Evolutionary conservation across 2,329 filamentous ascomycete genomes (phyloP).

Genomic region (Coniochaeta pulveracea): DNA sequence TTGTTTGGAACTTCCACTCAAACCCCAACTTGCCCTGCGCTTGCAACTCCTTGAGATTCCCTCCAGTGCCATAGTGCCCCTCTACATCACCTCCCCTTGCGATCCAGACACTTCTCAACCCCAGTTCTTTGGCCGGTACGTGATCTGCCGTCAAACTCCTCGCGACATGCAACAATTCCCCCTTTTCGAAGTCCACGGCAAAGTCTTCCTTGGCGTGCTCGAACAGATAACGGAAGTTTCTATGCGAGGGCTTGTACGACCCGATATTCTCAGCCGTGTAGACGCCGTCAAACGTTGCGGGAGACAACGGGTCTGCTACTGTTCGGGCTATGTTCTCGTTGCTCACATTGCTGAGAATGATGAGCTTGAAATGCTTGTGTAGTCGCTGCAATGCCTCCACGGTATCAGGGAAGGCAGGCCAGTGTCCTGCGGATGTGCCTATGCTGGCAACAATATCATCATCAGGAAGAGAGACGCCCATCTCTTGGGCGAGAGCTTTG

Average conservation of each 20-base stretch:
- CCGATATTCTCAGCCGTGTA: constrained; percentile 64
- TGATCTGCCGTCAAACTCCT: constrained; percentile 59
- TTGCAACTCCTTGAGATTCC: constrained; percentile 10
- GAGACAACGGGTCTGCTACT: constrained; percentile 26
- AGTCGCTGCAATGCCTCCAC: constrained; percentile 38
- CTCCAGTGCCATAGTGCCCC: too few species aligned
- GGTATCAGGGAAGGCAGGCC: constrained; percentile 47
- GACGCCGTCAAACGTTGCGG: constrained; percentile 45
- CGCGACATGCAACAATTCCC: constrained; percentile 55
- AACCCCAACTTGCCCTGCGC: constrained; percentile 19
- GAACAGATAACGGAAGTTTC: constrained; percentile 58
- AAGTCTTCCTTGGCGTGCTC: constrained; percentile 37
- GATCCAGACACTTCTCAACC: constrained; percentile 55
- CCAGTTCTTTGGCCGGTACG: constrained; percentile 48
- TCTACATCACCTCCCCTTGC: constrained; percentile 32
- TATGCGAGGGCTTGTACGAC: constrained; percentile 54
- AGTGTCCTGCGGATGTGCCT: constrained; percentile 37
- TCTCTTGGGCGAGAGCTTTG: constrained; percentile 30
- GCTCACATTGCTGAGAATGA: constrained; percentile 51
- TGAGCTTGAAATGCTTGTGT: constrained; percentile 40
- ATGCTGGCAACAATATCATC: constrained; percentile 33
- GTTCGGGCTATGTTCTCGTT: constrained; percentile 23
- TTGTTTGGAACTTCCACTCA: constrained; percentile 24
- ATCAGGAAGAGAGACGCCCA: constrained; percentile 22
- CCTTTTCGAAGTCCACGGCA: constrained; percentile 34